Evolutionary conservation across 139 green algal species (phyloP).

Genomic region (Parachlorella kessleri): DNA sequence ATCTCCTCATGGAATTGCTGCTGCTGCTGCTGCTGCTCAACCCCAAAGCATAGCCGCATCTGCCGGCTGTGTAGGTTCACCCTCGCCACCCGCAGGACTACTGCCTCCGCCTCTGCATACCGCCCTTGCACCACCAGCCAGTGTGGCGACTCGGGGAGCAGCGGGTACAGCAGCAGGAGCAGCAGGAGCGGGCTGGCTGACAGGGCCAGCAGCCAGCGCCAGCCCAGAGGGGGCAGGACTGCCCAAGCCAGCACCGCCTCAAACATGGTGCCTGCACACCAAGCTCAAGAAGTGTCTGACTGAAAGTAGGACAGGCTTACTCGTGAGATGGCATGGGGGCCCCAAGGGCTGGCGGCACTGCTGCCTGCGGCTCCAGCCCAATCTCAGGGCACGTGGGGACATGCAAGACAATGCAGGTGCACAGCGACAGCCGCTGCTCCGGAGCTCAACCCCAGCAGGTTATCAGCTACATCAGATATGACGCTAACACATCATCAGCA

Average conservation of each 20-base stretch:
- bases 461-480: too few species aligned
- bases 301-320: too few species aligned
- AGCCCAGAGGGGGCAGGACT: slow-evolving; percentile 67
- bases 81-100: slow-evolving; percentile 50
- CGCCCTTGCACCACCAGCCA: slow-evolving; percentile 56
- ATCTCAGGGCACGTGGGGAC: too few species aligned
- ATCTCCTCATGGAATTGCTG: background rate
- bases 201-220: slow-evolving; percentile 65
- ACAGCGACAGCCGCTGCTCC: too few species aligned
- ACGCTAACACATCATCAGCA: too few species aligned
- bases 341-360: too few species aligned
- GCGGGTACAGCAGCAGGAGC: slow-evolving; percentile 63
- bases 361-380: too few species aligned
- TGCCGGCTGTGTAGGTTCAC: slow-evolving; percentile 37
- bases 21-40: background rate
- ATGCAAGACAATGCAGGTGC: too few species aligned
- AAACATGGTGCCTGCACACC: slow-evolving; percentile 66
- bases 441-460: too few species aligned
- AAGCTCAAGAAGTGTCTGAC: too few species aligned
- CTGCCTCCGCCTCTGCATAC: slow-evolving; percentile 43
- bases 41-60: slow-evolving; percentile 3
- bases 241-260: slow-evolving; percentile 74
- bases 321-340: too few species aligned
- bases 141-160: slow-evolving; percentile 77
- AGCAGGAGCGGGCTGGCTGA: slow-evolving; percentile 49